Evolutionary conservation across 2,329 filamentous ascomycete genomes (phyloP).

Genomic region (Botrytis porri): DNA sequence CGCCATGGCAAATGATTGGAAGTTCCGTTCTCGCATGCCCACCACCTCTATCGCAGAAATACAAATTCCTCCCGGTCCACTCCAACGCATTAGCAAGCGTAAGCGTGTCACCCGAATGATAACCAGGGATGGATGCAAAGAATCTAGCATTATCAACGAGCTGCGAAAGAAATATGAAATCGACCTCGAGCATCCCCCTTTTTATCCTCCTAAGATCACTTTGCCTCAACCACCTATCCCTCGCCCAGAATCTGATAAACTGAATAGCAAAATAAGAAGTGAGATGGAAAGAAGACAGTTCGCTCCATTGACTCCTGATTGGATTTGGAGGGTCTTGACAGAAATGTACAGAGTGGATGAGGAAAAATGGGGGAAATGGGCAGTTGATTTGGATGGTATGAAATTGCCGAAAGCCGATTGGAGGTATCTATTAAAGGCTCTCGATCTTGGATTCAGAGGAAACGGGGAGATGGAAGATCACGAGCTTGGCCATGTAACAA

Average conservation of each 20-base stretch:
- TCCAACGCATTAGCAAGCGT: not conserved
- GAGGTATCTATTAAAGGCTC: not conserved
- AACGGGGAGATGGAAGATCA: too few species aligned
- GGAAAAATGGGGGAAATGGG: not conserved
- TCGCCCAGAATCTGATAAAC: not conserved
- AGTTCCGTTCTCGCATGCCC: not conserved
- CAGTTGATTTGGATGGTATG: conserved; percentile 1
- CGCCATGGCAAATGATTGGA: not conserved
- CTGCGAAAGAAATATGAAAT: not conserved
- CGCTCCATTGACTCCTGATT: not conserved
- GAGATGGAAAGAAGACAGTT: conserved; percentile 12
- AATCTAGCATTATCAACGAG: not conserved
- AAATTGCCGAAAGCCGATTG: not conserved
- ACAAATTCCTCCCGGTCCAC: not conserved
- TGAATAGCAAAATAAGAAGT: not conserved
- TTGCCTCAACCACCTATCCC: not conserved
- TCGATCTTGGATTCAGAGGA: too few species aligned
- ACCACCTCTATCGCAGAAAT: not conserved
- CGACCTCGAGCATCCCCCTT: not conserved
- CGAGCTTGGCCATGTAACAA: not conserved
- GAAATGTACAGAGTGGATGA: conserved; percentile 5
- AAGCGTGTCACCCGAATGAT: not conserved
- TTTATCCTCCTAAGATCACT: not conserved
- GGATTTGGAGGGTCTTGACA: not conserved
- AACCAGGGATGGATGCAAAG: not conserved